These are phyloP conservation scores for Aspergillus brasiliensis DNA, from an alignment of 2,329 filamentous ascomycete species.

Conservation along the genomic window DNA sequence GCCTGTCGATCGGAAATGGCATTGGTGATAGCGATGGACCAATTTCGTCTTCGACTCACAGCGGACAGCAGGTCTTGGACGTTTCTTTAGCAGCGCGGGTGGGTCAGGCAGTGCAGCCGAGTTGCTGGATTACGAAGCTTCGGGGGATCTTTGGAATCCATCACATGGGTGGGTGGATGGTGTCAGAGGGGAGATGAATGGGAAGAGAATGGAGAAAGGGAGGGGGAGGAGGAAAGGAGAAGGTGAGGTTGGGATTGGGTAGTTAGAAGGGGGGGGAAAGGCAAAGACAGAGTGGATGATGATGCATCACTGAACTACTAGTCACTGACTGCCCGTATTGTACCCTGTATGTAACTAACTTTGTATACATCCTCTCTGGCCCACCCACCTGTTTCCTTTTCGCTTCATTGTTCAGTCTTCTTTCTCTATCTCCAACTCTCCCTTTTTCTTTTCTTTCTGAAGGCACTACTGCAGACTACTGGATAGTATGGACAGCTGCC, in stretches of 20 bases:
- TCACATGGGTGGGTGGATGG: slow-evolving; percentile 11
- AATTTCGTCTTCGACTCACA: neutral
- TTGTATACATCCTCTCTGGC: too few species aligned
- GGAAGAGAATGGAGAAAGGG: neutral
- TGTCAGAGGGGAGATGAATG: neutral
- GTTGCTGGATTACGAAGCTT: slow-evolving; percentile 16
- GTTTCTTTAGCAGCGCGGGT: slow-evolving; percentile 3
- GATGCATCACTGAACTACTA: too few species aligned
- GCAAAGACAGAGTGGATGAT: neutral
- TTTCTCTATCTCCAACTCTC: neutral
- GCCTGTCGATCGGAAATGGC: neutral
- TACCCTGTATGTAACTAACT: too few species aligned
- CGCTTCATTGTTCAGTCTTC: neutral
- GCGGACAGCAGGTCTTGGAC: neutral
- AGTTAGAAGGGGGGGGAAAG: too few species aligned
- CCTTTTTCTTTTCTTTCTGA: too few species aligned
- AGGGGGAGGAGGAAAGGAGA: neutral
- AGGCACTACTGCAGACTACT: neutral
- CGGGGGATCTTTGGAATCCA: slow-evolving; percentile 6
- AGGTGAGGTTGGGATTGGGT: slow-evolving; percentile 1
- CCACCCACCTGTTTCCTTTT: neutral
- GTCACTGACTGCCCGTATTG: too few species aligned
- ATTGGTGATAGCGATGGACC: neutral
- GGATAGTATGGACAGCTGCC: neutral
- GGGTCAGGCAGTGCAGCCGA: neutral